These are phyloP conservation scores for Alopecurus myosuroides DNA, from an alignment of 176 grass and related monocot genomes.

Conservation along the genomic window DNA sequence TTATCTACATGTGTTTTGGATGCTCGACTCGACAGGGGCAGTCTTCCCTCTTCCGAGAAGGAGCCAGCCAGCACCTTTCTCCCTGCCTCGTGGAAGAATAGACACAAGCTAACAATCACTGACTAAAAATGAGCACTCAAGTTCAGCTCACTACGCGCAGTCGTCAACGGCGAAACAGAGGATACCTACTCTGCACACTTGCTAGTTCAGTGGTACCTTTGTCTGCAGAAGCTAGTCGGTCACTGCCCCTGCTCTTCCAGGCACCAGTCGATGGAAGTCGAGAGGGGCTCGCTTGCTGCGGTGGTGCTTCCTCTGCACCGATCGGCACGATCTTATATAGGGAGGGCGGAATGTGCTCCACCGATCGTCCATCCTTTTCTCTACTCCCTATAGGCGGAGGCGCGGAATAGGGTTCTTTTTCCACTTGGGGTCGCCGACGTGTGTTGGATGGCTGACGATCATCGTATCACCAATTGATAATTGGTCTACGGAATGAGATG, in stretches of 20 bases:
- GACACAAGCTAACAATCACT: not conserved
- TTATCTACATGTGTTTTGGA: not conserved
- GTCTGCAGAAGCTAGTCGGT: not conserved
- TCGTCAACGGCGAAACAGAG: not conserved
- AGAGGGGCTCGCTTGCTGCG: not conserved
- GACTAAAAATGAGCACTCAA: not conserved
- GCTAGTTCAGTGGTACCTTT: not conserved
- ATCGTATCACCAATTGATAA: too few relatives aligned
- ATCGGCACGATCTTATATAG: not conserved
- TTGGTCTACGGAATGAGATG: too few relatives aligned
- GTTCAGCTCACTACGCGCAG: not conserved
- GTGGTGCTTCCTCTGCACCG: not conserved
- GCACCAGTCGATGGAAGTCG: not conserved
- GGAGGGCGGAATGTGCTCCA: not conserved
- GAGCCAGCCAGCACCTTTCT: not conserved
- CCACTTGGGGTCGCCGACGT: slow-evolving; percentile 8
- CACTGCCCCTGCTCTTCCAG: too few relatives aligned
- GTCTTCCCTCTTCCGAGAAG: not conserved
- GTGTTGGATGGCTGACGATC: too few relatives aligned
- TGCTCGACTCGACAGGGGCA: not conserved
- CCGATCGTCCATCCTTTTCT: slow-evolving; percentile 17
- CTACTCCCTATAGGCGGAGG: not conserved
- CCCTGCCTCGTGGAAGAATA: not conserved
- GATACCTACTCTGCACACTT: not conserved
- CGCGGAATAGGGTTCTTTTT: not conserved